Conservation (phyloP, 768 basidiomycete species). For the Lactarius deliciosus region DNA sequence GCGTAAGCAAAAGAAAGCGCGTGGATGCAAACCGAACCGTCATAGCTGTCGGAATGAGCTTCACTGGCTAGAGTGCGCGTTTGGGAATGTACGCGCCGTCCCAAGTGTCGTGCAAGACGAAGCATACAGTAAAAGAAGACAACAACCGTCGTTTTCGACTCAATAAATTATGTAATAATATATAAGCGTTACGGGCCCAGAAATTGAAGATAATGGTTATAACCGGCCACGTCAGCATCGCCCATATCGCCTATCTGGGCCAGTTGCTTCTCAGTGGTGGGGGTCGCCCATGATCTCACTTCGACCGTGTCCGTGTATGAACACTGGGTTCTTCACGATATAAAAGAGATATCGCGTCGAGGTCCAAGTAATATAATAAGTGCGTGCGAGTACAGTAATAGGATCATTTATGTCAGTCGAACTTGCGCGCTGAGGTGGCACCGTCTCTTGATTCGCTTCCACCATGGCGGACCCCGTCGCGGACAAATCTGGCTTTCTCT, state of each 20-base stretch:
- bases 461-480: constrained; percentile 71
- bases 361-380: background rate
- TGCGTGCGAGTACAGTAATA: background rate
- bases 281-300: too few relatives aligned
- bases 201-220: background rate
- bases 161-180: background rate
- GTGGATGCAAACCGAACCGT: constrained; percentile 7
- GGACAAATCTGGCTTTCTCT: constrained; percentile 70
- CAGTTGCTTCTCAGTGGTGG: too few relatives aligned
- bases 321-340: background rate
- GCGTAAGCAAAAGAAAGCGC: background rate
- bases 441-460: background rate
- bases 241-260: too few relatives aligned
- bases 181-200: background rate
- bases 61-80: constrained; percentile 9
- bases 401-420: background rate
- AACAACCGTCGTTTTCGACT: background rate
- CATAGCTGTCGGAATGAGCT: constrained; percentile 9
- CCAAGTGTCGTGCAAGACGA: constrained; percentile 14
- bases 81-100: constrained; percentile 6
- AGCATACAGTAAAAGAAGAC: constrained; percentile 16
- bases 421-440: background rate
- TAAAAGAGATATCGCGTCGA: background rate
- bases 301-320: background rate
- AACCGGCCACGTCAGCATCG: too few relatives aligned